Evolutionary conservation across 2,329 filamentous ascomycete genomes (phyloP).

Genomic region (Colletotrichum ledebouriae): DNA sequence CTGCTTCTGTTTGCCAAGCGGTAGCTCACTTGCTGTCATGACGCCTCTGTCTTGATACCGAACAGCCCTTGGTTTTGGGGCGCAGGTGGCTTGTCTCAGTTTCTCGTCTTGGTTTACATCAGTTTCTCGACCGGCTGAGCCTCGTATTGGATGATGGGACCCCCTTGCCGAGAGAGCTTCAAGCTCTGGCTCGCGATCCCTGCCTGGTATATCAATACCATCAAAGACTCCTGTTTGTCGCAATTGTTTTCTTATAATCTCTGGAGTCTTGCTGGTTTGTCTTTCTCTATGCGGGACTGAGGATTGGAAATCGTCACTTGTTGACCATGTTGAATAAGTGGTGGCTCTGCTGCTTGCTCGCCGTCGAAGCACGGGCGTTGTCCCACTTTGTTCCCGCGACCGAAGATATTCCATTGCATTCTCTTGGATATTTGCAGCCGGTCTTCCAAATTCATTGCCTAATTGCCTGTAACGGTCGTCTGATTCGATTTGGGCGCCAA

Average conservation of each 20-base stretch:
- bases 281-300: background rate
- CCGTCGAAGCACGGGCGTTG: background rate
- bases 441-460: too few relatives aligned
- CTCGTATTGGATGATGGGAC: background rate
- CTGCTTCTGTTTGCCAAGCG: conserved; percentile 34
- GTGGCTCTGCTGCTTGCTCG: conserved; percentile 35
- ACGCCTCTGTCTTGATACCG: conserved; percentile 44
- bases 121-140: background rate
- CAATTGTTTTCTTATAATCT: conserved; percentile 22
- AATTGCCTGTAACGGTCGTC: too few relatives aligned
- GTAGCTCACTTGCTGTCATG: conserved; percentile 23
- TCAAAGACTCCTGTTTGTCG: conserved; percentile 33
- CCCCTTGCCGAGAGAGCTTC: background rate
- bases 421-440: too few relatives aligned
- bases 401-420: too few relatives aligned
- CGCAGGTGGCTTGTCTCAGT: too few relatives aligned
- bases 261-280: conserved; percentile 24
- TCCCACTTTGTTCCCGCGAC: background rate
- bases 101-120: background rate
- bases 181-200: background rate
- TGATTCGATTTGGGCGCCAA: background rate
- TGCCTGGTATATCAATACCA: background rate
- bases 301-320: conserved; percentile 28
- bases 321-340: conserved; percentile 46
- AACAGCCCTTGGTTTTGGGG: conserved; percentile 25